A percentile compares a stretch with the other conserved stretches of the same genome.
Conservation (phyloP, 306 rosid genomes). For the Begonia fuchsioides region DNA sequence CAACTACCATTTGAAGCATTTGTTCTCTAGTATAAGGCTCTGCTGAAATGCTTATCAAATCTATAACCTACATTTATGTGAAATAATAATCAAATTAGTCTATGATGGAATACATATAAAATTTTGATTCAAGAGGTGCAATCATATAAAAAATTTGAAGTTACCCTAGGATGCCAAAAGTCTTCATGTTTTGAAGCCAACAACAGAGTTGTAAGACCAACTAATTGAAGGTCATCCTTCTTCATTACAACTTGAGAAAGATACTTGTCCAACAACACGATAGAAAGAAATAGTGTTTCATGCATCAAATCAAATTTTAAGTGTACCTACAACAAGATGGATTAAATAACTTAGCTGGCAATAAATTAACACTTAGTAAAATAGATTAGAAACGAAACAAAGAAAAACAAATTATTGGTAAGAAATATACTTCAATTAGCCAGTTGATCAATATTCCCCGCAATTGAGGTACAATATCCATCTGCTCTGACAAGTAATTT, state of each 20-base stretch:
- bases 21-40: slow-evolving; percentile 74
- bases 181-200: slow-evolving; percentile 91
- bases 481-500: slow-evolving; percentile 58
- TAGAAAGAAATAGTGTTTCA: slow-evolving; percentile 41
- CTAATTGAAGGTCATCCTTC: slow-evolving; percentile 70
- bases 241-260: slow-evolving; percentile 48
- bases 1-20: slow-evolving; percentile 58
- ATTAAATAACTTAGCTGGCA: slow-evolving; percentile 6
- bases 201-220: slow-evolving; percentile 82
- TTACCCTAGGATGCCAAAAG: slow-evolving; percentile 90
- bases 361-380: slow-evolving; percentile 2
- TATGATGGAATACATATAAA: slow-evolving; percentile 1
- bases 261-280: slow-evolving; percentile 25
- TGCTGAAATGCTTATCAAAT: slow-evolving; percentile 69
- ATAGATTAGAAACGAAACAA: neutral
- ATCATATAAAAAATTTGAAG: neutral
- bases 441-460: slow-evolving; percentile 82
- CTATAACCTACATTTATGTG: slow-evolving; percentile 39
- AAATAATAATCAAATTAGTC: slow-evolving; percentile 8
- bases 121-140: slow-evolving; percentile 1
- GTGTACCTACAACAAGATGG: slow-evolving; percentile 52
- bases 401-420: slow-evolving; percentile 6
- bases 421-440: slow-evolving; percentile 61
- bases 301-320: slow-evolving; percentile 79
- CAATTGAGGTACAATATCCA: slow-evolving; percentile 55